Conservation (phyloP, 2,329 filamentous ascomycete genomes). For the Davidsoniella australis region DNA sequence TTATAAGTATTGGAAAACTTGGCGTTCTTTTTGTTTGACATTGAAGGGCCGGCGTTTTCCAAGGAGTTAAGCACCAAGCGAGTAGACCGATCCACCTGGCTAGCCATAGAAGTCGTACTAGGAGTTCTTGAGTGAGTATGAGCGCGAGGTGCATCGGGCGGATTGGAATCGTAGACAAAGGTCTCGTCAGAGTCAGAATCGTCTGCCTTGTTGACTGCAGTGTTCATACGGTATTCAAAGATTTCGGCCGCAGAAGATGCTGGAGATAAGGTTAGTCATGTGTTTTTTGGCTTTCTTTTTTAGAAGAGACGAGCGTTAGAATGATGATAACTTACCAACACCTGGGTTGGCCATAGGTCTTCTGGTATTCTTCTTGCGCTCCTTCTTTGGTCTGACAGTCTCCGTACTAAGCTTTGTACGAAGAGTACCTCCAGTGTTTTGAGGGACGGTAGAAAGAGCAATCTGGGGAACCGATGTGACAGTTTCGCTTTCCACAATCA, state of each 20-base stretch:
- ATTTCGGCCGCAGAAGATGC: conserved; percentile 93
- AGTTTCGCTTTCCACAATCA: conserved; percentile 96
- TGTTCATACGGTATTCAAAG: conserved; percentile 93
- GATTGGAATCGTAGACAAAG: conserved; percentile 97
- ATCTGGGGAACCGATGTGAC: conserved; percentile 81
- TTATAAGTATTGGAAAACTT: conserved; percentile 79
- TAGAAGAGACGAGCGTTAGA: neutral
- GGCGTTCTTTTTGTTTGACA: conserved; percentile 65
- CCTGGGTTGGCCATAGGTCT: conserved; percentile 61
- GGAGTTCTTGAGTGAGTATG: conserved; percentile 93
- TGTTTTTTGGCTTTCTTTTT: conserved; percentile 18
- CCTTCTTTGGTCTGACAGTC: conserved; percentile 86
- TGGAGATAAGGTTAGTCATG: conserved; percentile 19
- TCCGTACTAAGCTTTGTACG: conserved; percentile 83
- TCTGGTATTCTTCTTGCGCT: conserved; percentile 63
- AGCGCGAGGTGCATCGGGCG: conserved; percentile 53
- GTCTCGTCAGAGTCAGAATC: conserved; percentile 97
- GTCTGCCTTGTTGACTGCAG: conserved; percentile 85
- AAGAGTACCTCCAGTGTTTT: conserved; percentile 39
- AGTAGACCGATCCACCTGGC: conserved; percentile 45
- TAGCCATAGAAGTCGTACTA: conserved; percentile 71
- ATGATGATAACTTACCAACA: conserved; percentile 42
- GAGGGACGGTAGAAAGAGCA: conserved; percentile 47
- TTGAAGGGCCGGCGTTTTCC: conserved; percentile 33
- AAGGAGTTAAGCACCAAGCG: conserved; percentile 47